Evolutionary conservation across 371 early-diverging fungal species (phyloP).

Genomic region (Mucor mucedo): DNA sequence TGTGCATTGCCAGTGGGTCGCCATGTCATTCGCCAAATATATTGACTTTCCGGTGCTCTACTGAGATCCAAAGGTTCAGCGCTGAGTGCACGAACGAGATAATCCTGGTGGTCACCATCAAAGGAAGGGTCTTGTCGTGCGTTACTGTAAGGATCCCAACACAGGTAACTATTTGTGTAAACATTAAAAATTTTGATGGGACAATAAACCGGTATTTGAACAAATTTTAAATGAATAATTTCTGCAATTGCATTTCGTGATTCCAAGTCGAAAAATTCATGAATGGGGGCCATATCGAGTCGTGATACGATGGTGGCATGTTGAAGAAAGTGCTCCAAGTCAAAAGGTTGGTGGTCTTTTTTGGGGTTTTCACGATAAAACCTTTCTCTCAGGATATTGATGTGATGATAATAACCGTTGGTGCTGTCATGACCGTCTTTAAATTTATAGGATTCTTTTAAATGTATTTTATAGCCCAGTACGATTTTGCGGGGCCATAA

Average conservation of each 20-base stretch:
- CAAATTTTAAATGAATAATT: constrained; percentile 35
- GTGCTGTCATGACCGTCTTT: constrained; percentile 4
- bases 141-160: constrained; percentile 29
- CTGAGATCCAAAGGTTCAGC: constrained; percentile 3
- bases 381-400: constrained; percentile 5
- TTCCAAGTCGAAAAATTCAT: constrained; percentile 38
- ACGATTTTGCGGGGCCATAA: constrained; percentile 52
- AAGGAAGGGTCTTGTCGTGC: constrained; percentile 3
- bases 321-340: constrained; percentile 6
- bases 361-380: neutral
- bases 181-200: constrained; percentile 43
- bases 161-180: constrained; percentile 39
- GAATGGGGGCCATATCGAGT: constrained; percentile 35
- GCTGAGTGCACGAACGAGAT: constrained; percentile 15
- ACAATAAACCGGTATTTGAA: constrained; percentile 31
- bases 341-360: neutral
- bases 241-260: constrained; percentile 20
- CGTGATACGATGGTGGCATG: constrained; percentile 15
- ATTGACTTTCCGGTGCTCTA: constrained; percentile 21
- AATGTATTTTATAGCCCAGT: constrained; percentile 23
- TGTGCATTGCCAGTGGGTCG: constrained; percentile 1
- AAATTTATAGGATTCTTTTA: constrained; percentile 15
- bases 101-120: constrained; percentile 11
- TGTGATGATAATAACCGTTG: constrained; percentile 7
- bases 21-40: constrained; percentile 39